Evolutionary conservation across 106 monocot species (phyloP).

Genomic region (Dendrobium officinale): DNA sequence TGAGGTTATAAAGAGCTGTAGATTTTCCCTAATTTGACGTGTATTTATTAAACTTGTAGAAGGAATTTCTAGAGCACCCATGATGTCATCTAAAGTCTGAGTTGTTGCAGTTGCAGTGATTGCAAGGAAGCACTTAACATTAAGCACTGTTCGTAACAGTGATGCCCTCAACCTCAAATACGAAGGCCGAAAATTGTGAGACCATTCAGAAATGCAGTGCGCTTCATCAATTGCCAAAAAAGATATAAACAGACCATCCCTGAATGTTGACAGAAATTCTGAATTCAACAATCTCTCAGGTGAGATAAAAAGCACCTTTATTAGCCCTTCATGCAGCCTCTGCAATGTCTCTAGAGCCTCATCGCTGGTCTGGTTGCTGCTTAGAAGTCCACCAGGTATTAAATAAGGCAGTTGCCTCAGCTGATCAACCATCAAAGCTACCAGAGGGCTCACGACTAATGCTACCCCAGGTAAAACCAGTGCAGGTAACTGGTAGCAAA

Average conservation of each 20-base stretch:
- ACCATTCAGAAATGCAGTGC: conserved; percentile 99
- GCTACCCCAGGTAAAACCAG: conserved; percentile 79
- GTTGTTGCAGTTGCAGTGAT: conserved; percentile 96
- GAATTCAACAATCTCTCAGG: conserved; percentile 86
- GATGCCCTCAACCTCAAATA: conserved; percentile 84
- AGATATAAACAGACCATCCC: conserved; percentile 47
- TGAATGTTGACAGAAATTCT: conserved; percentile 57
- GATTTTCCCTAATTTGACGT: conserved; percentile 68
- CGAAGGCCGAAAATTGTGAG: conserved; percentile 97
- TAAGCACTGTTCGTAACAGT: conserved; percentile 45
- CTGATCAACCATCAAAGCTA: conserved; percentile 96
- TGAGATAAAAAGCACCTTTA: conserved; percentile 97
- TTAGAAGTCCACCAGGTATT: conserved; percentile 71
- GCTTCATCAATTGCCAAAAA: conserved; percentile 95
- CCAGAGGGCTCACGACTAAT: conserved; percentile 82
- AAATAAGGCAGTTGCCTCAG: conserved; percentile 63
- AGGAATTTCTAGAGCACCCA: conserved; percentile 71
- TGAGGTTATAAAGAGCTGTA: conserved; percentile 63
- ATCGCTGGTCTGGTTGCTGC: conserved; percentile 77
- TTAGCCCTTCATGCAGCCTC: conserved; percentile 47
- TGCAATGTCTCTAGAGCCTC: conserved; percentile 56
- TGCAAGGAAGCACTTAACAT: conserved; percentile 73
- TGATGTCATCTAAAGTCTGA: conserved; percentile 61
- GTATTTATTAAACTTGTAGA: conserved; percentile 51
- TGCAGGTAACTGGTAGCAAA: conserved; percentile 95